Conservation (phyloP, 2,329 filamentous ascomycete species). For the Fusarium sp. region DNA sequence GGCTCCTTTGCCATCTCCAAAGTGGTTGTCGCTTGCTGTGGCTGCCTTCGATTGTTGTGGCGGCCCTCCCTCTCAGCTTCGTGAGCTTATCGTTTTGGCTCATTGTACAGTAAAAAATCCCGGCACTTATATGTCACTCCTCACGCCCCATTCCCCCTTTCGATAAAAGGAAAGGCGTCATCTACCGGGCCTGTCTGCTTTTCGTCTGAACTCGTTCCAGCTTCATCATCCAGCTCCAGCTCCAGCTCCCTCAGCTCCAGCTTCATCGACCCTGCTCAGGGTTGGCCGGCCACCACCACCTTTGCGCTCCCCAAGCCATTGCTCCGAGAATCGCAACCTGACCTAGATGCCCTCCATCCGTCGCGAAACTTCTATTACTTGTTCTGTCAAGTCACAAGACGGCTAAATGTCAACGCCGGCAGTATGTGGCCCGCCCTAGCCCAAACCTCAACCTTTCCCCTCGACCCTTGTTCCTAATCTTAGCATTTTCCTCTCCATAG, state of each 20-base stretch:
- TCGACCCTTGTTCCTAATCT: slow-evolving; percentile 32
- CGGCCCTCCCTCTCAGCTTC: slow-evolving; percentile 21
- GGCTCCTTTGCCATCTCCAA: slow-evolving; percentile 33
- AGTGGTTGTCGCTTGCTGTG: slow-evolving; percentile 28
- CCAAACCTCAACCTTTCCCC: slow-evolving; percentile 10
- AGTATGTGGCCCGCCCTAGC: slow-evolving; percentile 42
- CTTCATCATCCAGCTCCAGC: slow-evolving; percentile 29
- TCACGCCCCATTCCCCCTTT: slow-evolving; percentile 35
- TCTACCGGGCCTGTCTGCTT: slow-evolving; percentile 28
- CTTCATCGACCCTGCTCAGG: slow-evolving; percentile 21
- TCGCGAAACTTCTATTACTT: slow-evolving; percentile 21
- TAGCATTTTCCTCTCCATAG: slow-evolving; percentile 39
- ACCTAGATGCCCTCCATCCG: slow-evolving; percentile 39
- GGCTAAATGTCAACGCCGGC: slow-evolving; percentile 50
- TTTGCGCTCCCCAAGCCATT: slow-evolving; percentile 15
- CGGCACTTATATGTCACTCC: slow-evolving; percentile 36
- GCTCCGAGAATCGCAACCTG: slow-evolving; percentile 24
- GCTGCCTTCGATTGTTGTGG: slow-evolving; percentile 36
- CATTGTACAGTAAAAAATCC: slow-evolving; percentile 30
- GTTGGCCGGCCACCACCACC: slow-evolving; percentile 14
- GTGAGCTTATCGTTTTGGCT: slow-evolving; percentile 30
- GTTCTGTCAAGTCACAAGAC: slow-evolving; percentile 36
- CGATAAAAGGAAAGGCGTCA: slow-evolving; percentile 43
- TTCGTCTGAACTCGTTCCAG: slow-evolving; percentile 26
- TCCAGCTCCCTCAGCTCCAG: slow-evolving; percentile 10